Base-by-base conservation (phyloP, 108 stramenopile species). In the Nannochloropsis oceanica region DNA sequence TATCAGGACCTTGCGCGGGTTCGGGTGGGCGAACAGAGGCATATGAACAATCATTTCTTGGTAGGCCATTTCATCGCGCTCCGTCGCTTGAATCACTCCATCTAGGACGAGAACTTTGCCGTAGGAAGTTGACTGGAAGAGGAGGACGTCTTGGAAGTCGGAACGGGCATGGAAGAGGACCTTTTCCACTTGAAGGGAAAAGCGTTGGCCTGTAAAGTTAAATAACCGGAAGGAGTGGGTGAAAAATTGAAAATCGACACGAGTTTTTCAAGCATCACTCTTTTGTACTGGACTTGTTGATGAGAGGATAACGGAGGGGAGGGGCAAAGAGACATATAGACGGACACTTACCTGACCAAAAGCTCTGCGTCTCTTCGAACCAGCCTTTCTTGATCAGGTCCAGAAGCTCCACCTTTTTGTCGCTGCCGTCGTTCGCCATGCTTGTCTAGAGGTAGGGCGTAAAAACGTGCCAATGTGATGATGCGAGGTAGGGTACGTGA, bases 1-100 rank as follows among this genome's bases (percentile, higher is more conserved):
- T 80, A 99, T 96, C 26, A 97, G 86, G 13, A 98, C 98, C 81
- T 87, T 87, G 44, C 87, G 87, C 43, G 90, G 90, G 59, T 89
- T 24, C 26, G 84, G 94, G 88, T 98, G 97, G 0, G 96, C 94
- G 84, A 92, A 96, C 27, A 98, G 89, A 8, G 98, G 98, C 22
- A 98, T 88, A 87, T 98, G 97, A 8, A 96, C 92, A 85, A 98
- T 96, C 97, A 97, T 97, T 91, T 98, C 98, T 89, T 98, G 97
- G 89, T 99, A 99, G 79, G 95, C 80, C 81, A 92, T 93, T 90
- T 99, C 97, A 85, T 99, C 98, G 13, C 95, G 89, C 84, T 97
- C 97, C 26, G 90, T 90, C 26, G 89, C 44, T 92, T 99, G 97
- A 90, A 99, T 97, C 79, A 98, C 97, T 27, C 97, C 97, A 87